Base-by-base conservation (phyloP, 257 asterid species). In the Leonotis leonurus region DNA sequence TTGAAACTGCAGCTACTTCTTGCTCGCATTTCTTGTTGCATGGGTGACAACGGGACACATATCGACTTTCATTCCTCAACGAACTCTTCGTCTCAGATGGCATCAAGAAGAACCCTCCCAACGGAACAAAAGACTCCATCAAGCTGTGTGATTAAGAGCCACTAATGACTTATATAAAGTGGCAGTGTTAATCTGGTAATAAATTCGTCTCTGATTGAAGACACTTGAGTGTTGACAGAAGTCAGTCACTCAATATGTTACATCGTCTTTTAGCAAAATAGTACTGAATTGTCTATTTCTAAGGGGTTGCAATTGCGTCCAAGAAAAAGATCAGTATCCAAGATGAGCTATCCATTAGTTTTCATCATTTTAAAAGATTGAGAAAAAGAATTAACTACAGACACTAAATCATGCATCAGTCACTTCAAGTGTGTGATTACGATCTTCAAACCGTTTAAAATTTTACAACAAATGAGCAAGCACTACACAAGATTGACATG, bases 61-160 rank as follows among this genome's bases (percentile, higher is more conserved):
- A n/a, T n/a, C n/a, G n/a, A n/a, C n/a, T n/a, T n/a, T n/a, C n/a
- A n/a, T n/a, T 71, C 73, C 81, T 71, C 44, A 68, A 65, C 39
- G 83, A 66, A 41, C 72, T 80, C 43, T 73, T 79, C 9, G 73
- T 64, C 65, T 86, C 95, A 11, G 80, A 69, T 60, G 90, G 85
- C 56, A 78, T 58, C 26, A 96, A 79, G 82, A 92, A 92, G 80
- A 92, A 82, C 37, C 99, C 99, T 46, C 97, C 97, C 78, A 89
- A 63, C 8, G 99, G 99, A 73, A 92, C 96, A 77, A 92, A 92
- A 50, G 96, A 89, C 72, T 85, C 99, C 96, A 89, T 89, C 85
- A 92, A 89, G 74, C 99, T 89, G 96, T 86, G 95, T 25, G n/a
- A n/a, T n/a, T n/a, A 27, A 18, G 33, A 35, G 43, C 14, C 4